Evolutionary conservation across 2,329 filamentous ascomycete species (phyloP), one percentile per base, ranked within the genome.

Genomic region (Penicillium sp.): DNA sequence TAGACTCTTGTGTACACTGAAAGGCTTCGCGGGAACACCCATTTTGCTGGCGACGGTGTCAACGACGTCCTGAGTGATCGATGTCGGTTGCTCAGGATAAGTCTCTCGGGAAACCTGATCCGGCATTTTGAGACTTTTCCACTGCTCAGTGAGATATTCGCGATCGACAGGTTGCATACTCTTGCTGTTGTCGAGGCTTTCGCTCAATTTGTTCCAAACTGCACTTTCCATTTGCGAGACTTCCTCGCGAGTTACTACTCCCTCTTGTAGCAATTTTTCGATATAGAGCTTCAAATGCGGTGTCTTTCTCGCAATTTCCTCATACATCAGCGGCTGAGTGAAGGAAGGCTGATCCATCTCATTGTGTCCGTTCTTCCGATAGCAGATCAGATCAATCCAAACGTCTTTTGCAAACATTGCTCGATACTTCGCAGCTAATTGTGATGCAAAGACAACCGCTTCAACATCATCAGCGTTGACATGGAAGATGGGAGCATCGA

Each of bases 301-400:
- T 60, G 88, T 83, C 74, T 97, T 91, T 55, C 88, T 83, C 64
- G 87, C 84, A 72, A 99, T 97, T 69, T 89, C 90, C 87, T 97
- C 97, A 85, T 99, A 99, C 94, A 99, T 99, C 65, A 97, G 80
- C 36, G 94, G 94, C 75, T 99, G 94, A n/a, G 94, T 99, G 82
- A 99, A 99, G 38, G 93, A 96, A 44, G 94, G 94, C 81, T 99
- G 94, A 73, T 99, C 94, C 10, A 94, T 99, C 81, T 99, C 94
- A 79, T 99, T 99, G 86, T 99, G 94, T 59, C 94, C 94, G 75
- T 97, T 87, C 81, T 97, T 99, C 71, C 94, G 89, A 83, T 99
- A 99, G 84, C 94, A 99, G 71, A 97, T 92, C 68, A 99, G 86
- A 75, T 99, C 94, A 69, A 99, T 91, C 65, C 99, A 92, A 59